Conservation (phyloP, 805 yeast genomes). For the Ogataea henricii region DNA sequence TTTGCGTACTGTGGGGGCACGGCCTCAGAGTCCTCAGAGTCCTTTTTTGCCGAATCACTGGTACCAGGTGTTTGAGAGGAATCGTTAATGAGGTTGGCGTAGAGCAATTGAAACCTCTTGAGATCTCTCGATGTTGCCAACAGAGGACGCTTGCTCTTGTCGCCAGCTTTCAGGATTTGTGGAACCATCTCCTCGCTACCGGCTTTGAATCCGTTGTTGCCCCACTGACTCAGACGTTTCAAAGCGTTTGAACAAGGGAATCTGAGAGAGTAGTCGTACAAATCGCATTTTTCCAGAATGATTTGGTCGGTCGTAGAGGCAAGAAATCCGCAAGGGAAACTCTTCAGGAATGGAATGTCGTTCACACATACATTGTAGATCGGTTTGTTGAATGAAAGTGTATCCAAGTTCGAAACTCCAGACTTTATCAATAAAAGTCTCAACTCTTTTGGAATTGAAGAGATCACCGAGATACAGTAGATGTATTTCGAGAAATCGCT, state of each 20-base stretch:
- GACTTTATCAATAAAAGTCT: conserved; percentile 31
- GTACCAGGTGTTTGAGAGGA: background rate
- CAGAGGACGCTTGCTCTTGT: conserved; percentile 11
- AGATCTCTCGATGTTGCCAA: conserved; percentile 41
- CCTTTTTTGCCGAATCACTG: conserved; percentile 7
- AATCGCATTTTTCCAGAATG: conserved; percentile 50
- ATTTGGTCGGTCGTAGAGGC: conserved; percentile 72
- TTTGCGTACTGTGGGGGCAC: conserved; percentile 19
- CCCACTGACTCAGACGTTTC: conserved; percentile 1
- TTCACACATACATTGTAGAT: conserved; percentile 64
- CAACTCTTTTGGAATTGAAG: conserved; percentile 62
- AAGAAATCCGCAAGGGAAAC: conserved; percentile 42
- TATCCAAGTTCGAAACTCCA: conserved; percentile 19
- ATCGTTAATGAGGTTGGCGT: conserved; percentile 18
- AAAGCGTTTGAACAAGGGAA: conserved; percentile 19
- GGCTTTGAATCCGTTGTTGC: background rate
- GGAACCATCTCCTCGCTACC: conserved; percentile 22
- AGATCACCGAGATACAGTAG: conserved; percentile 60
- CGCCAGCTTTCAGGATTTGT: conserved; percentile 16
- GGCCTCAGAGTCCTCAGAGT: conserved; percentile 16
- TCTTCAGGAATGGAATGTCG: conserved; percentile 47
- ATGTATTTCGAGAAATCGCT: conserved; percentile 50
- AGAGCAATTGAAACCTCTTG: conserved; percentile 36
- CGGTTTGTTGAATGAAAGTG: conserved; percentile 44
- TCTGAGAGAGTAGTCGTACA: conserved; percentile 50